Evolutionary conservation across 768 basidiomycete genomes (phyloP).

Genomic region (Tubosaeta sp.): DNA sequence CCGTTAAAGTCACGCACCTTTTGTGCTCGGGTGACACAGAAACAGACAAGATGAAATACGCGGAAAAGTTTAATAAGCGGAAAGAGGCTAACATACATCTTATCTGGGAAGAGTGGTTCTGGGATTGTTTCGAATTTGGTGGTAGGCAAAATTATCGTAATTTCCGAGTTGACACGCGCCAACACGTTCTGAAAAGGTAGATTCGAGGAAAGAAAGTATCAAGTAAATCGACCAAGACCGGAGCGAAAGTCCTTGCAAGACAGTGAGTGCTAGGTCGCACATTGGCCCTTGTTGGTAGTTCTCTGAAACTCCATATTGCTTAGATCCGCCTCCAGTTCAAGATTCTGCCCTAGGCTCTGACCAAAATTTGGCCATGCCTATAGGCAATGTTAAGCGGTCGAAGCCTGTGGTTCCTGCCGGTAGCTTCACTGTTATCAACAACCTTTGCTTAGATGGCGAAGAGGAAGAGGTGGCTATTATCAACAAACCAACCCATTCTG

Average conservation of each 20-base stretch:
- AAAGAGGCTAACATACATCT: constrained; percentile 72
- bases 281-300: not conserved
- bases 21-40: constrained; percentile 66
- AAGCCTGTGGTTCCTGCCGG: constrained; percentile 10
- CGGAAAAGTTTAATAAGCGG: constrained; percentile 64
- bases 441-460: constrained; percentile 22
- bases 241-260: constrained; percentile 39
- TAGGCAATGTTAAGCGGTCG: constrained; percentile 13
- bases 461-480: constrained; percentile 57
- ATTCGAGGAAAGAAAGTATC: constrained; percentile 61
- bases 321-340: constrained; percentile 17
- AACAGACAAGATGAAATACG: constrained; percentile 75
- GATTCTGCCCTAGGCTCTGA: constrained; percentile 14
- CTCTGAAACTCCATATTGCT: too few relatives aligned
- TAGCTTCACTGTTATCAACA: constrained; percentile 19
- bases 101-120: constrained; percentile 97
- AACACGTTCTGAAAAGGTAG: constrained; percentile 38
- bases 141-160: constrained; percentile 35
- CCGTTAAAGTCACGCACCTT: constrained; percentile 80
- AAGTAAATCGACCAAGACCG: constrained; percentile 56
- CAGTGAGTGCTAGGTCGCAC: constrained; percentile 11
- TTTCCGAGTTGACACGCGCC: not conserved
- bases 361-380: constrained; percentile 8
- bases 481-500: constrained; percentile 54
- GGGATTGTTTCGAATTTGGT: constrained; percentile 81